Evolutionary conservation across 2,329 filamentous ascomycete species (phyloP).

Genomic region (Monosporascus sp.): DNA sequence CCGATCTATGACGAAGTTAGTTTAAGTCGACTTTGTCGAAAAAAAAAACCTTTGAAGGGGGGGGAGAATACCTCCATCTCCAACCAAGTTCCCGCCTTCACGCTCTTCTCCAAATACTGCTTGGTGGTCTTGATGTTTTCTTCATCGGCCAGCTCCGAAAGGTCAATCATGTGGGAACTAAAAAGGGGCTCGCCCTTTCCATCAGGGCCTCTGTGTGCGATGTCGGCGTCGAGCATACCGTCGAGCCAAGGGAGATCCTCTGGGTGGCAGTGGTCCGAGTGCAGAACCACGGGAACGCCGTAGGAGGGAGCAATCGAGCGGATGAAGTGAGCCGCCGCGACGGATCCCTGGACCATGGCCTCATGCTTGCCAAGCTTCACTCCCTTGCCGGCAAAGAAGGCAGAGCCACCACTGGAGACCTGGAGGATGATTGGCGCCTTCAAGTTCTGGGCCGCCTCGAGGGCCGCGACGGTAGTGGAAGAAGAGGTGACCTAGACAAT

Average conservation of each 20-base stretch:
- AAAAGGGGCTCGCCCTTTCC: constrained; percentile 85
- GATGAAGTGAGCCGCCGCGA: constrained; percentile 92
- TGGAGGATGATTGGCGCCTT: constrained; percentile 93
- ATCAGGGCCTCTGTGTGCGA: constrained; percentile 78
- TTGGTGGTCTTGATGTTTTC: constrained; percentile 91
- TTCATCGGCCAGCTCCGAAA: constrained; percentile 85
- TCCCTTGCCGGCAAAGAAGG: constrained; percentile 89
- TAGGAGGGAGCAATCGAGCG: constrained; percentile 81
- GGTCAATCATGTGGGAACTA: constrained; percentile 97
- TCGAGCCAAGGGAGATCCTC: constrained; percentile 98
- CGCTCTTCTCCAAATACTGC: constrained; percentile 87
- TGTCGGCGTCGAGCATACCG: constrained; percentile 90
- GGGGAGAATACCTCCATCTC: constrained; percentile 69
- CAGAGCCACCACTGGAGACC: constrained; percentile 86
- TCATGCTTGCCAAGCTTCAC: constrained; percentile 75
- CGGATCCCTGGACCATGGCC: constrained; percentile 80
- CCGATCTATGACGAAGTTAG: constrained; percentile 57
- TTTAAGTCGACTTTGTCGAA: too few species aligned
- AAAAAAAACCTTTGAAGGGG: too few species aligned
- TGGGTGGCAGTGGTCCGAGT: constrained; percentile 99
- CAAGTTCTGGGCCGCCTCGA: constrained; percentile 90
- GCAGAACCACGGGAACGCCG: constrained; percentile 84
- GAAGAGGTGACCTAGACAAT: constrained; percentile 64
- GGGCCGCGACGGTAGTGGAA: constrained; percentile 75
- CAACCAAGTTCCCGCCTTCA: constrained; percentile 97